These are phyloP conservation scores for Rhizopus sp. DNA, from an alignment of 371 early-diverging fungal species.

Conservation along the genomic window DNA sequence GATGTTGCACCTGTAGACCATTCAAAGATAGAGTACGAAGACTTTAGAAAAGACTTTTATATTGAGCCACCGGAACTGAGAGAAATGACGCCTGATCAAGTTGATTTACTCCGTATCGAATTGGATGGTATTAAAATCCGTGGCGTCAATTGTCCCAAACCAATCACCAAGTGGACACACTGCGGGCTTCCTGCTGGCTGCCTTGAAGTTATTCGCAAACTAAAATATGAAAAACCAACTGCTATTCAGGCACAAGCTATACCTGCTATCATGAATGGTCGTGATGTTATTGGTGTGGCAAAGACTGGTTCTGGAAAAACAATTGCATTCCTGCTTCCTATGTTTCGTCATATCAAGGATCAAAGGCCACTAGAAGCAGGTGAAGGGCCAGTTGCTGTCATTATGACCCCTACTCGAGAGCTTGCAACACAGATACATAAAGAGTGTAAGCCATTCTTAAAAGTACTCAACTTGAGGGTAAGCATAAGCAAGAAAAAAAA, in stretches of 20 bases:
- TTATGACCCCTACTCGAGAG: slow-evolving; percentile 99
- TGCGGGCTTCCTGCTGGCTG: slow-evolving; percentile 84
- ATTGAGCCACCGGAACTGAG: slow-evolving; percentile 93
- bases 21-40: slow-evolving; percentile 80
- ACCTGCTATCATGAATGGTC: slow-evolving; percentile 96
- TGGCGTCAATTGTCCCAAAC: slow-evolving; percentile 88
- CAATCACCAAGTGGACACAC: slow-evolving; percentile 94
- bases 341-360: slow-evolving; percentile 97
- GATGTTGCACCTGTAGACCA: slow-evolving; percentile 93
- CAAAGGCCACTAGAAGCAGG: slow-evolving; percentile 81
- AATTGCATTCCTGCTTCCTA: slow-evolving; percentile 93
- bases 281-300: slow-evolving; percentile 99
- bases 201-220: slow-evolving; percentile 74
- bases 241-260: slow-evolving; percentile 98
- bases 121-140: slow-evolving; percentile 95
- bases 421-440: slow-evolving; percentile 97
- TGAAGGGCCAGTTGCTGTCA: slow-evolving; percentile 94
- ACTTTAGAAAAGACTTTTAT: slow-evolving; percentile 95
- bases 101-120: slow-evolving; percentile 79
- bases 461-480: slow-evolving; percentile 70
- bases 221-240: slow-evolving; percentile 88
- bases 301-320: slow-evolving; percentile 99
- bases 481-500: slow-evolving; percentile 1
- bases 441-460: slow-evolving; percentile 89
- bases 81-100: slow-evolving; percentile 82